Percentiles rank a stretch among this genome's conserved stretches.
These are phyloP conservation scores for Mucor circinelloides DNA, from an alignment of 371 early-diverging fungal genomes.

Conservation along the genomic window DNA sequence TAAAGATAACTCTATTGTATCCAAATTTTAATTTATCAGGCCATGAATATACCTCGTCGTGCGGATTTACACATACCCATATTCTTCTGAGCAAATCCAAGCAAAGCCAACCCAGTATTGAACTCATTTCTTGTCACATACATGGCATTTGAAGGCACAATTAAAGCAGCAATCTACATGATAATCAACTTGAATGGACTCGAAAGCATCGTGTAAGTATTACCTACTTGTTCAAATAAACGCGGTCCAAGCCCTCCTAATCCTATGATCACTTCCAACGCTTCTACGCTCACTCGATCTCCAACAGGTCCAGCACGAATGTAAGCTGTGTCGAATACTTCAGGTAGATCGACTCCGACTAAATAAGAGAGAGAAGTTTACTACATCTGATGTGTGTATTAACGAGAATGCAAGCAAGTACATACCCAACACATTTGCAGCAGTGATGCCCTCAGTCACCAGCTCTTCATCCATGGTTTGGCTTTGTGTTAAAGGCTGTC, in stretches of 20 bases:
- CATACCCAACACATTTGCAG: conserved; percentile 30
- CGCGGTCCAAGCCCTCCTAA: conserved; percentile 54
- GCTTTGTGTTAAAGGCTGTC: conserved; percentile 17
- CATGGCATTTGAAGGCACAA: conserved; percentile 53
- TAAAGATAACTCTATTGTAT: conserved; percentile 19
- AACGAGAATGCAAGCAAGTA: not conserved
- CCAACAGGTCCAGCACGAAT: conserved; percentile 52
- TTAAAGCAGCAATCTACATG: conserved; percentile 45
- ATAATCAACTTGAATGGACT: not conserved
- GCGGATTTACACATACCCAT: conserved; percentile 51
- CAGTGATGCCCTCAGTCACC: conserved; percentile 24
- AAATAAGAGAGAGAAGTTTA: not conserved
- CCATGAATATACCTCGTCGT: not conserved
- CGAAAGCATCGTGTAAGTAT: not conserved
- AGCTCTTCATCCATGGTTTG: conserved; percentile 17
- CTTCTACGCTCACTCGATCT: conserved; percentile 52
- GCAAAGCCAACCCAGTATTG: conserved; percentile 71
- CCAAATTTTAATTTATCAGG: not conserved
- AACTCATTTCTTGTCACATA: conserved; percentile 69
- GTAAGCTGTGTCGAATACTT: conserved; percentile 62
- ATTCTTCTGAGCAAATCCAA: conserved; percentile 80
- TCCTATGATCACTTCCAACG: conserved; percentile 54
- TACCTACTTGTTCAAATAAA: conserved; percentile 58
- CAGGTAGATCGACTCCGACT: conserved; percentile 62
- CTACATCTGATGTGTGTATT: not conserved